These are phyloP conservation scores for Triticum turgidum DNA, from an alignment of 176 grass and related monocot species.

Conservation along the genomic window DNA sequence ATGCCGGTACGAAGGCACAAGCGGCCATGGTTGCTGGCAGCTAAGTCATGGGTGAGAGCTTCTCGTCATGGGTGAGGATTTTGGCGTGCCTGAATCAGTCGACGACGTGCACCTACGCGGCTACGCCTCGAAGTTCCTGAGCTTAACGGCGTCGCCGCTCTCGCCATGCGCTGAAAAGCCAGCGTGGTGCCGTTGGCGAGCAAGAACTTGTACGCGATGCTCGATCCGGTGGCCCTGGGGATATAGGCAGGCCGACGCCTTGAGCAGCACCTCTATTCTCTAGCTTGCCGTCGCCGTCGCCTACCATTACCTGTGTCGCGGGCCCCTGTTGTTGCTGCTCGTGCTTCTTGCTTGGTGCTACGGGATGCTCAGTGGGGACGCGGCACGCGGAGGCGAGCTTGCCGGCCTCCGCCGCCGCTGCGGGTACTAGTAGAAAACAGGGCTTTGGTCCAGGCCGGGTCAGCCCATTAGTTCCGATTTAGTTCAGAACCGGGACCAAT, in stretches of 20 bases:
- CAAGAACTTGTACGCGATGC: conserved; percentile 93
- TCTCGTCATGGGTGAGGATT: conserved; percentile 74
- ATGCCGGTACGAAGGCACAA: too few species aligned
- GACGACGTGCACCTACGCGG: conserved; percentile 58
- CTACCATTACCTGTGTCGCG: conserved; percentile 71
- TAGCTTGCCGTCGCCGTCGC: conserved; percentile 60
- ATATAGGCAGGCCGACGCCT: conserved; percentile 82
- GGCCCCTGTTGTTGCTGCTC: conserved; percentile 23
- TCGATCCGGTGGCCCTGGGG: conserved; percentile 74
- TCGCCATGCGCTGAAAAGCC: conserved; percentile 84
- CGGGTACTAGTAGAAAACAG: too few species aligned
- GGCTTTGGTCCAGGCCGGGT: too few species aligned
- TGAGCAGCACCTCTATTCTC: conserved; percentile 90
- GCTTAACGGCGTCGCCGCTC: conserved; percentile 65
- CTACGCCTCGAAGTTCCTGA: conserved; percentile 80
- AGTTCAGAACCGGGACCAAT: too few species aligned
- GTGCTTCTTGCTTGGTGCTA: conserved; percentile 2
- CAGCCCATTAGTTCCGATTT: too few species aligned
- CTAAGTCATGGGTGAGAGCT: conserved; percentile 95
- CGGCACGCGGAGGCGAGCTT: too few species aligned
- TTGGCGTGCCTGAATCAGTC: conserved; percentile 78
- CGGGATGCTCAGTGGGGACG: background rate
- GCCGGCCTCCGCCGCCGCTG: too few species aligned
- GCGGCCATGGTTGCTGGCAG: conserved; percentile 35
- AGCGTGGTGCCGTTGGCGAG: conserved; percentile 74